Base-by-base conservation (phyloP, 2,329 filamentous ascomycete species). In the Xylaria arbuscula region DNA sequence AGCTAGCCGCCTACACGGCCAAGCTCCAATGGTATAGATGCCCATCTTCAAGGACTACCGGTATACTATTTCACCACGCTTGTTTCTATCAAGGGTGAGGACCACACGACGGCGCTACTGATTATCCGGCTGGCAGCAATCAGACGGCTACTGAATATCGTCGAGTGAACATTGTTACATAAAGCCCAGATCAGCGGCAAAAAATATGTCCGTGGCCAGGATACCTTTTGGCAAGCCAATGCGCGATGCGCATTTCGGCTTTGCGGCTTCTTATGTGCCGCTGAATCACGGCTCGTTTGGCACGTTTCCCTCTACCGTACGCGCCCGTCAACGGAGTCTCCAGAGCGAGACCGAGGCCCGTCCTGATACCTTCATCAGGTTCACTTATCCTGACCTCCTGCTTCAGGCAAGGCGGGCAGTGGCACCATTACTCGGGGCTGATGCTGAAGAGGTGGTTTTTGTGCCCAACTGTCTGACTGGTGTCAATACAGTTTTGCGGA, bases 381-480 rank as follows among this genome's bases (percentile, higher is more conserved):
- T 87, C 75, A 81, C 83, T 9, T 88, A 88, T 71, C 85, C 88
- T 0, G 71, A 79, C 13, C 80, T 86, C 9, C 81, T 93, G 0
- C 84, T 87, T 64, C 77, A 83, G 56, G 84, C 89, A 19, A 89
- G 92, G n/a, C 77, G 78, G 51, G 86, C 86, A 1, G 77, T 93
- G 28, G 86, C 89, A 3, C 79, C 82, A n/a, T 74, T 90, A 47
- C 82, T 94, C 56, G 86, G 91, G 69, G 87, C 85, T 1, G 85
- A 87, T 0, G 76, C 82, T 0, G 81, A 87, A 22, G 87, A 90
- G 62, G 82, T 90, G 42, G 91, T 93, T 1, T 87, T 93, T 69
- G 86, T 93, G 1, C 85, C 88, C 24, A 94, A 94, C 76, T 90
- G 91, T 22, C 92, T 90, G 0, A 92, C 88, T 0, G 89, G 87